These are phyloP conservation scores for Leishmania amazonensis DNA, from an alignment of 208 protist genomes.

Conservation along the genomic window DNA sequence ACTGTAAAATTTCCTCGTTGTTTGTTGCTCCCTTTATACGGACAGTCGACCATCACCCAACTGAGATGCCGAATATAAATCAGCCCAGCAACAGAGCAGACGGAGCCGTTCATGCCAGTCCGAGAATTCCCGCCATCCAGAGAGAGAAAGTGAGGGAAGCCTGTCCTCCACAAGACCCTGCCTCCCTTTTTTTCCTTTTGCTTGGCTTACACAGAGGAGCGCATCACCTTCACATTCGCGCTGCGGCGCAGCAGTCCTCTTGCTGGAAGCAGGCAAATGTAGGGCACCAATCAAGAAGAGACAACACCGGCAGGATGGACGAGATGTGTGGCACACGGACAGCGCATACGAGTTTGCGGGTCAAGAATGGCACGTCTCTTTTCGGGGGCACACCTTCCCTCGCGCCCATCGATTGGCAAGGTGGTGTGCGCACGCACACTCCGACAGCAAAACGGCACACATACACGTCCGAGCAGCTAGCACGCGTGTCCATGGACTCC, in stretches of 20 bases:
- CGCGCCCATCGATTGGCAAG: neutral
- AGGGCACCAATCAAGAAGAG: neutral
- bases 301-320: neutral
- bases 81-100: neutral
- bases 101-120: neutral
- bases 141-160: neutral
- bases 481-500: neutral
- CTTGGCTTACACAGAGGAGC: neutral
- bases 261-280: neutral
- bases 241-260: neutral
- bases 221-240: neutral
- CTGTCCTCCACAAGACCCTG: neutral
- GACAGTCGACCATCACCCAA: neutral
- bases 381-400: neutral
- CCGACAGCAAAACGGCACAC: neutral
- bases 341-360: neutral
- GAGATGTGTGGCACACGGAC: neutral
- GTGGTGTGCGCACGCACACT: neutral
- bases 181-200: neutral
- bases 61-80: neutral
- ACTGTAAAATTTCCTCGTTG: neutral
- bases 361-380: neutral
- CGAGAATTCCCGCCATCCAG: neutral
- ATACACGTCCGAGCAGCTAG: neutral
- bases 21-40: neutral